These are phyloP conservation scores for Punctularia strigosozonata DNA, from an alignment of 768 basidiomycete genomes.

Conservation along the genomic window DNA sequence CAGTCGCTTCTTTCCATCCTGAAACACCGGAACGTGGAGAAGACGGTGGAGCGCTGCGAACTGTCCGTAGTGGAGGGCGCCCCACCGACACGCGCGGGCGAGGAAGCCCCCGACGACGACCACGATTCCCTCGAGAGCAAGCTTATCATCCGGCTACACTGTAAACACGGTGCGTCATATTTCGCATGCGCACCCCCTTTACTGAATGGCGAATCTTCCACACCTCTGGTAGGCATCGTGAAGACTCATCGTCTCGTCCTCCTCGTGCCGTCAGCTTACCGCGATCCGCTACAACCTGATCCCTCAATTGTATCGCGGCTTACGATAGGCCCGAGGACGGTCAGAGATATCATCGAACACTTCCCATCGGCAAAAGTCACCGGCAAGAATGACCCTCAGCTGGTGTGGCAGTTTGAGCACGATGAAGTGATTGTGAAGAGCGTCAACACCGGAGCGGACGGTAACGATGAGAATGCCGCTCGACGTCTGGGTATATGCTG, in stretches of 20 bases:
- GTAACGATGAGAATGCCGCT: slow-evolving; percentile 25
- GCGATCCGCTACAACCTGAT: slow-evolving; percentile 59
- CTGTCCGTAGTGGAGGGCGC: slow-evolving; percentile 53
- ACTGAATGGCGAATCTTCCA: too few species aligned
- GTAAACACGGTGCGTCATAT: slow-evolving; percentile 59
- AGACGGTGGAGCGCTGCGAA: slow-evolving; percentile 67
- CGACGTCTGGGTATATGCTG: background rate
- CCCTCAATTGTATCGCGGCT: slow-evolving; percentile 47
- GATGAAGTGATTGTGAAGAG: slow-evolving; percentile 60
- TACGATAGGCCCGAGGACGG: slow-evolving; percentile 57
- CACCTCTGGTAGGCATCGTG: slow-evolving; percentile 42
- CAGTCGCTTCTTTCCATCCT: slow-evolving; percentile 62
- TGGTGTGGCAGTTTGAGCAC: slow-evolving; percentile 71
- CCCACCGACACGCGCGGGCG: slow-evolving; percentile 21
- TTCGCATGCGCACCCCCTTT: too few species aligned
- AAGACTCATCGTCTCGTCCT: slow-evolving; percentile 73
- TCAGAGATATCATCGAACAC: slow-evolving; percentile 74
- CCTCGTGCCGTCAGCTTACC: slow-evolving; percentile 40
- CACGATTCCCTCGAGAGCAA: slow-evolving; percentile 66
- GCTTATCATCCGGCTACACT: slow-evolving; percentile 61
- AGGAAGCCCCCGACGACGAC: too few species aligned
- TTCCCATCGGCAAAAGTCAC: slow-evolving; percentile 59
- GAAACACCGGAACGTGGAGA: slow-evolving; percentile 65
- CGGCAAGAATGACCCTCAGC: slow-evolving; percentile 59
- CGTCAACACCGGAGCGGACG: slow-evolving; percentile 51